These are phyloP conservation scores for Huntiella decipiens DNA, from an alignment of 2,329 filamentous ascomycete genomes.

Conservation along the genomic window DNA sequence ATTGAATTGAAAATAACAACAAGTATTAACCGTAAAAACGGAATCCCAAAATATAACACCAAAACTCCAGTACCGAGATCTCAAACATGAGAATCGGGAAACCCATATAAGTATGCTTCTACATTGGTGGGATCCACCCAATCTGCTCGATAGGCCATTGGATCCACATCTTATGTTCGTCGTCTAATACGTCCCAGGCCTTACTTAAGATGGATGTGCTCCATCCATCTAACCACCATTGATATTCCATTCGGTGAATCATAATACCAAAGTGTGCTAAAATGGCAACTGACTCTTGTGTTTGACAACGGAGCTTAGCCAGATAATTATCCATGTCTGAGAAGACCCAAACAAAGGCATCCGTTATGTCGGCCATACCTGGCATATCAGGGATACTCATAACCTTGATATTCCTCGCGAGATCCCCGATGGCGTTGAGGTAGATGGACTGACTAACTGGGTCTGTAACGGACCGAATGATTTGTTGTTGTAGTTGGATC, in stretches of 20 bases:
- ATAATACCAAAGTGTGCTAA: constrained; percentile 20
- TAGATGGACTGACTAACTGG: constrained; percentile 5
- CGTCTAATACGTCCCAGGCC: constrained; percentile 18
- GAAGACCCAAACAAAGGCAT: constrained; percentile 24
- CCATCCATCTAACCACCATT: constrained; percentile 22
- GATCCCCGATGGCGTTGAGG: constrained; percentile 1
- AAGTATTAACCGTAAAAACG: background rate
- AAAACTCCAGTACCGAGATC: too few relatives aligned
- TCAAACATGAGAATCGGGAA: too few relatives aligned
- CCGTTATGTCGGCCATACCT: constrained; percentile 17
- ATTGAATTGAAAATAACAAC: background rate
- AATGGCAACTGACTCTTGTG: constrained; percentile 17
- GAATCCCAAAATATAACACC: background rate
- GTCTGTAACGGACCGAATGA: constrained; percentile 4
- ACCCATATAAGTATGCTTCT: too few relatives aligned
- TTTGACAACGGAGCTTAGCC: constrained; percentile 16
- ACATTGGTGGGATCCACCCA: constrained; percentile 10
- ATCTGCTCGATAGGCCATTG: constrained; percentile 15
- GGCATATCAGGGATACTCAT: constrained; percentile 3
- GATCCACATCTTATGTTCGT: constrained; percentile 20
- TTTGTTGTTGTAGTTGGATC: constrained; percentile 6
- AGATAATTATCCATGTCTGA: constrained; percentile 19
- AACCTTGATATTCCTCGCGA: constrained; percentile 8
- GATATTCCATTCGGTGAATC: constrained; percentile 16
- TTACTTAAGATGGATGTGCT: constrained; percentile 17